Conservation (phyloP, 2,329 filamentous ascomycete species). For the Raffaelea ambrosiae region DNA sequence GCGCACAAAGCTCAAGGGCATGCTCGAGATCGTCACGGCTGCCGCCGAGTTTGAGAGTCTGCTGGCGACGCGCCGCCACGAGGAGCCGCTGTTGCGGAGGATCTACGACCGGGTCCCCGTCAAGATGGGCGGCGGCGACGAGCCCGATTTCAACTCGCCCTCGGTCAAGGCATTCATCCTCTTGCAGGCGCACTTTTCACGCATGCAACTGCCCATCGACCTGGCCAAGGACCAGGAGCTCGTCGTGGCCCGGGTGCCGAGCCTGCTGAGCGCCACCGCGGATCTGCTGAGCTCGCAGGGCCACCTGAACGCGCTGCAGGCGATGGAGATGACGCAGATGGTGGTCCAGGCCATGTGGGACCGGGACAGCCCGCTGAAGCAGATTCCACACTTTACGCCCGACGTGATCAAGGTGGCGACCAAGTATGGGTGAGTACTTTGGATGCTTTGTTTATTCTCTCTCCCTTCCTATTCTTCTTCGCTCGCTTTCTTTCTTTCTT, state of each 20-base stretch:
- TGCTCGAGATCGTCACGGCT: constrained; percentile 93
- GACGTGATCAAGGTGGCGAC: constrained; percentile 77
- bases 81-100: constrained; percentile 76
- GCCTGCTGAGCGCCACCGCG: constrained; percentile 82
- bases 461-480: neutral
- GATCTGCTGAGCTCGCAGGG: constrained; percentile 94
- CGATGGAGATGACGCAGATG: constrained; percentile 99
- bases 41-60: constrained; percentile 95
- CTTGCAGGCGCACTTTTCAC: constrained; percentile 91
- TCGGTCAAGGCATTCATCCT: constrained; percentile 99
- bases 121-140: constrained; percentile 61
- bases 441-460: neutral
- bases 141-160: constrained; percentile 80
- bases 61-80: constrained; percentile 78
- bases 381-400: constrained; percentile 88
- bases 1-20: constrained; percentile 90
- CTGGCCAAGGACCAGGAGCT: constrained; percentile 92
- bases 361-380: constrained; percentile 89
- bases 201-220: constrained; percentile 94
- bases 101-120: constrained; percentile 94
- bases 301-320: constrained; percentile 92
- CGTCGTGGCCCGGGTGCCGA: constrained; percentile 75
- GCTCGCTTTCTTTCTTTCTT: neutral
- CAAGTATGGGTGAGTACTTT: constrained; percentile 57
- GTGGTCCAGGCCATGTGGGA: constrained; percentile 99